These are phyloP conservation scores for Excoecaria cochinchinensis DNA, from an alignment of 345 rosid species.

Conservation along the genomic window DNA sequence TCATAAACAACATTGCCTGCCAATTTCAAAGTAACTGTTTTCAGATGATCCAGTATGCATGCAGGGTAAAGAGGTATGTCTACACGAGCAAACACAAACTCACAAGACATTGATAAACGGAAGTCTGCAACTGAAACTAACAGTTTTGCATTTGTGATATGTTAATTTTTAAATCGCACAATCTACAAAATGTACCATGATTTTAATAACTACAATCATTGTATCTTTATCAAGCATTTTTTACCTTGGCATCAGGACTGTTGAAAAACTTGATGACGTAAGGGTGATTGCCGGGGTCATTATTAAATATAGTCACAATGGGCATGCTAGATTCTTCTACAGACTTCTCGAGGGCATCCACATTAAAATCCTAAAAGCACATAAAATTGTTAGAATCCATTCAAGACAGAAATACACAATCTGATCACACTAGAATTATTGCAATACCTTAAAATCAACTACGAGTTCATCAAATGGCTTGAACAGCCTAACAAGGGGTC, in stretches of 20 bases:
- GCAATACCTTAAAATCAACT: constrained; percentile 72
- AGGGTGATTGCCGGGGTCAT: constrained; percentile 72
- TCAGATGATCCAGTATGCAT: background rate
- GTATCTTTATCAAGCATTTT: background rate
- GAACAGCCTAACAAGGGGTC: constrained; percentile 84
- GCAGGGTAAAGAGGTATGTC: background rate
- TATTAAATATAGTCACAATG: constrained; percentile 63
- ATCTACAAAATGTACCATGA: background rate
- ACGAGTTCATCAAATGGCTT: constrained; percentile 94
- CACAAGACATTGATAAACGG: background rate
- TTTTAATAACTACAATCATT: background rate
- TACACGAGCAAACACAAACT: background rate
- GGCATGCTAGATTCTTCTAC: constrained; percentile 76
- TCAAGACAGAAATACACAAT: background rate
- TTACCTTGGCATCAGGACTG: constrained; percentile 70
- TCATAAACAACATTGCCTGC: constrained; percentile 87
- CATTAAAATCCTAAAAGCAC: constrained; percentile 63
- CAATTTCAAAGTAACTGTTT: background rate
- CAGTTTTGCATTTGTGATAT: background rate
- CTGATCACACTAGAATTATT: constrained; percentile 1
- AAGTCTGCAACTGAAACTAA: background rate
- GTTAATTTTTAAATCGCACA: background rate
- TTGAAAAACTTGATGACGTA: constrained; percentile 76
- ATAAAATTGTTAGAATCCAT: constrained; percentile 3
- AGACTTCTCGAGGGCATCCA: constrained; percentile 76